Conservation (phyloP, 106 monocot species). For the Posidonia australis region DNA sequence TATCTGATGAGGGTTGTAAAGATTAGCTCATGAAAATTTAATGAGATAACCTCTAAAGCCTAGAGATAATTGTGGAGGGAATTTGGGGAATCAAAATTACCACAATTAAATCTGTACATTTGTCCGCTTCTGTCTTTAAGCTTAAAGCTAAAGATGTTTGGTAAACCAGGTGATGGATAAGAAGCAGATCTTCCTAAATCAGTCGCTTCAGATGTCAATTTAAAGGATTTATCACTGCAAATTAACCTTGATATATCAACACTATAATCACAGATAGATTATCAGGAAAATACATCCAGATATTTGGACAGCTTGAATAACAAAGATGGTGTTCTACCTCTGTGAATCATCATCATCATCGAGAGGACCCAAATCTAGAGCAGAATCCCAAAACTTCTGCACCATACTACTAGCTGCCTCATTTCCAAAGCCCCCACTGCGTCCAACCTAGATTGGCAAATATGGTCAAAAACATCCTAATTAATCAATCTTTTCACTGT, state of each 20-base stretch:
- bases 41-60: not conserved
- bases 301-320: not conserved
- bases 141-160: slow-evolving; percentile 60
- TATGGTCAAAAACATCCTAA: not conserved
- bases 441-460: slow-evolving; percentile 65
- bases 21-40: not conserved
- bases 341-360: slow-evolving; percentile 65
- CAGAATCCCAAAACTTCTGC: slow-evolving; percentile 98
- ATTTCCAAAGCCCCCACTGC: slow-evolving; percentile 41
- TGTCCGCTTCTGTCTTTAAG: slow-evolving; percentile 67
- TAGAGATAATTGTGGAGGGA: not conserved
- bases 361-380: slow-evolving; percentile 52
- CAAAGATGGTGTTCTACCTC: slow-evolving; percentile 22
- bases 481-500: too few relatives aligned
- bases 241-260: too few relatives aligned
- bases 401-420: slow-evolving; percentile 64
- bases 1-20: slow-evolving; percentile 26
- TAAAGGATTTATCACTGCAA: slow-evolving; percentile 57
- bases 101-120: slow-evolving; percentile 86
- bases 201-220: slow-evolving; percentile 42
- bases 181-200: slow-evolving; percentile 37
- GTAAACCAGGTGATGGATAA: slow-evolving; percentile 28
- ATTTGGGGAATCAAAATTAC: too few relatives aligned
- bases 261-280: not conserved
- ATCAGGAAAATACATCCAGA: not conserved